Base-by-base conservation (phyloP, 805 yeast species). In the Kluyveromyces dobzhanskii region DNA sequence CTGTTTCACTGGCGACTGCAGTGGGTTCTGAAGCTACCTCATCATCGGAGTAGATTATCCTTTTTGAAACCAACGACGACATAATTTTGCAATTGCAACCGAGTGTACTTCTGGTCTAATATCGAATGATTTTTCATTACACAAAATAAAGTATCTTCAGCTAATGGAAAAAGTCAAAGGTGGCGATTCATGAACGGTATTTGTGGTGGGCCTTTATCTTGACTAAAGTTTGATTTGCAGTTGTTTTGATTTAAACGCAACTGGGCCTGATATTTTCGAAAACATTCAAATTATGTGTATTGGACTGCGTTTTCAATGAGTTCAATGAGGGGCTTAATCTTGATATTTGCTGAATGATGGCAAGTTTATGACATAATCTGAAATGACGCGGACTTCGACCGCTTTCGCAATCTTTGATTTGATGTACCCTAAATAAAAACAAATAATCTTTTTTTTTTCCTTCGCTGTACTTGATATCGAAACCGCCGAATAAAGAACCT, bases 1-100 rank as follows among this genome's bases (percentile, higher is more conserved):
- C 19, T 40, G 46, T 9, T 4, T 28, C 10, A 28, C 31, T 11
- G n/a, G 31, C 31, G 5, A 28, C 16, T 28, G 31, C 14, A 28
- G 31, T 28, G 14, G 14, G n/a, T 28, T 28, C 31, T 28, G 31
- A 28, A 14, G n/a, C 14, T 28, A 14, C 14, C 24, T n/a, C 10
- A 28, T 9, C 28, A n/a, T n/a, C n/a, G n/a, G 31, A 11, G n/a
- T 14, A 28, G 16, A 28, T 12, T 28, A 12, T 28, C 31, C 17
- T 28, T n/a, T 28, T 11, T 14, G 10, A 28, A 12, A 5, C 10
- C 31, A 28, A 28, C 31, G 14, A 28, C n/a, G 10, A 28, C 31
- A 28, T 28, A 12, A 28, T 28, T 28, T 14, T 28, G 14, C 31
- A n/a, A 28, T n/a, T 28, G 14, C n/a, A 28, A 28, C n/a, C 14